phyloP scores from a whole-genome alignment of 2,329 filamentous ascomycete genomes.

The Fusarium sp. region DNA sequence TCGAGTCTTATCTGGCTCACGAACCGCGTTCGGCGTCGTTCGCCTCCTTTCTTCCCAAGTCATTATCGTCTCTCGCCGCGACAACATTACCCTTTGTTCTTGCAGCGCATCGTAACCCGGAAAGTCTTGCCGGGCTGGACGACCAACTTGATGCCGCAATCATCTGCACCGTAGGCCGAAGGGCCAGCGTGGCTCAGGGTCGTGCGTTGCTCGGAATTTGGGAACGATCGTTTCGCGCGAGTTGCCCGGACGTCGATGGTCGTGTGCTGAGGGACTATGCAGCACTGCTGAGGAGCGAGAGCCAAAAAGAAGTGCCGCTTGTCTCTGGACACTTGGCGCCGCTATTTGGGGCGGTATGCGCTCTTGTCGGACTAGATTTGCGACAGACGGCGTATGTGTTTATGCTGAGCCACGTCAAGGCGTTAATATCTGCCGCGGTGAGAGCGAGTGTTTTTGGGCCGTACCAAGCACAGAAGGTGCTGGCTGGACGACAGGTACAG shows the following conservation, averaged over 20 bases:
- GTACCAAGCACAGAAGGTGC: conserved; percentile 78
- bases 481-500: conserved; percentile 70
- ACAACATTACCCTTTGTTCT: conserved; percentile 80
- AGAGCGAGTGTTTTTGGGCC: conserved; percentile 81
- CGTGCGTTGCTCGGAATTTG: conserved; percentile 78
- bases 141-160: conserved; percentile 80
- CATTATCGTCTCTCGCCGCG: conserved; percentile 74
- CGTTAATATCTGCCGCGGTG: conserved; percentile 78
- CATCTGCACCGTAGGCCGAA: conserved; percentile 79
- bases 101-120: conserved; percentile 67
- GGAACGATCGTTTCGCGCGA: conserved; percentile 71
- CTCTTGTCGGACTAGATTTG: conserved; percentile 66
- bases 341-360: conserved; percentile 72
- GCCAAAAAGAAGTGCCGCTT: conserved; percentile 49
- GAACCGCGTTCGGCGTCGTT: conserved; percentile 59
- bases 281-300: conserved; percentile 46
- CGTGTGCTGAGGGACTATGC: conserved; percentile 51
- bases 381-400: conserved; percentile 78
- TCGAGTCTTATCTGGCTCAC: conserved; percentile 85
- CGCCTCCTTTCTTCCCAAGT: conserved; percentile 73
- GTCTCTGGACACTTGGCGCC: conserved; percentile 74
- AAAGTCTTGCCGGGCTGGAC: conserved; percentile 66
- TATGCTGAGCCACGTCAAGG: conserved; percentile 78
- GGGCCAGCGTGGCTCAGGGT: conserved; percentile 79
- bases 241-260: conserved; percentile 45